Base-by-base conservation (phyloP, 345 rosid genomes). In the Hibiscus trionum region DNA sequence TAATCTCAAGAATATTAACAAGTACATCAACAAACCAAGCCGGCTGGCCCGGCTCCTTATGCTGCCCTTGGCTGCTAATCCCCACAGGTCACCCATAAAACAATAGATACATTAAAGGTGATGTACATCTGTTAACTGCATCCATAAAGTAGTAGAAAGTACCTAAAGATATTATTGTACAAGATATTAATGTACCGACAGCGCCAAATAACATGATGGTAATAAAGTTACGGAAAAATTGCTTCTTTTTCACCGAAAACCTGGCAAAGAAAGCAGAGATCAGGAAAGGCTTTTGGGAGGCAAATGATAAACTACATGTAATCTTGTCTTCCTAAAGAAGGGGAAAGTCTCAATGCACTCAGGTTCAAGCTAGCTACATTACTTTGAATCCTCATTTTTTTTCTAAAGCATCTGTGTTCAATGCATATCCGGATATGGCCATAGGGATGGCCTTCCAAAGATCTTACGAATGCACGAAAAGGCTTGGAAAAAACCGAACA, bases 181-280 rank as follows among this genome's bases (percentile, higher is more conserved):
- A 93, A 15, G 95, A 88, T 72, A 96, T 79, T 74, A 96, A 78
- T 27, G 99, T 96, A 59, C 99, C 99, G 53, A 96, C 63, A 53
- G 97, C 99, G 50, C 98, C 99, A 75, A 93, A 96, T 39, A 90
- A 73, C 86, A 83, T 84, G 77, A 96, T 96, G 59, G 95, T 96
- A 31, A 93, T 92, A 73, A 96, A 93, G 76, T 95, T 95, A 26
- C 88, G 91, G 70, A 96, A 96, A 71, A 96, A 96, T 26, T 90
- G 98, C 86, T 95, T 95, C 89, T 95, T 95, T 80, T 95, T 95
- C 66, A 95, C 99, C 77, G 93, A 98, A 84, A 96, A 96, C 86
- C 99, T 96, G 93, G 11, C 61, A 66, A 17, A 42, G 35, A 70
- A 64, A 9, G 5, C 65, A 58, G 50, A 60, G 47, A 72, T 29